Base-by-base conservation (phyloP, 805 yeast species). In the Cyberlindnera euphorbiae region DNA sequence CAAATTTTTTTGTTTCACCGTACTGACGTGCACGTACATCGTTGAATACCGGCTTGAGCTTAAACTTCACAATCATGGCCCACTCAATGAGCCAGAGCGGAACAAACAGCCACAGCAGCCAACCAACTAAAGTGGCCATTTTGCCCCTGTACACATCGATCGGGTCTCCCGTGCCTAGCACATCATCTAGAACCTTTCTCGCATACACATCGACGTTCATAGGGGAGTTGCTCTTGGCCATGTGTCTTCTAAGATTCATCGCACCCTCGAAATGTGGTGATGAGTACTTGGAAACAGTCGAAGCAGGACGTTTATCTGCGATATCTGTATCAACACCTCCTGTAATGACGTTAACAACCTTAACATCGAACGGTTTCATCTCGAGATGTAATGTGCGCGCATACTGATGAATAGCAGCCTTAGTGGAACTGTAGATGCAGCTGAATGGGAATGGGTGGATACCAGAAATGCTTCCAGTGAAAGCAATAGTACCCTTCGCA, bases 321-420 rank as follows among this genome's bases (percentile, higher is more conserved):
- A 84, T 81, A 38, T 77, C 67, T 0, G 93, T 81, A 16, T 63
- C 61, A 21, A 84, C 93, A 25, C 84, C 90, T 19, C 94, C 94
- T 8, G 93, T 83, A 27, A 82, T 59, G 9, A 79, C 67, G 48
- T 80, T 79, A 42, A 81, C 64, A 0, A 84, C 90, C 33, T 75
- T 66, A 5, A 84, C 90, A 12, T 72, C 82, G 49, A 82, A 79
- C 4, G 86, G 82, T 53, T 74, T 73, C 70, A 84, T 55, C 57
- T 84, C 95, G 17, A 78, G 52, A 35, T 79, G 72, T 38, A 84
- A 60, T 2, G 69, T 69, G 26, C 74, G 70, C 0, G 86, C 82
- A 51, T 77, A 84, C 46, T 74, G 79, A 46, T 82, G 86, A 38
- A 84, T 75, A 0, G 90, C 89, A 6, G 89, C 86, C 50, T 84